Evolutionary conservation across 2,329 filamentous ascomycete genomes (phyloP).

Genomic region (Cladophialophora bantiana): DNA sequence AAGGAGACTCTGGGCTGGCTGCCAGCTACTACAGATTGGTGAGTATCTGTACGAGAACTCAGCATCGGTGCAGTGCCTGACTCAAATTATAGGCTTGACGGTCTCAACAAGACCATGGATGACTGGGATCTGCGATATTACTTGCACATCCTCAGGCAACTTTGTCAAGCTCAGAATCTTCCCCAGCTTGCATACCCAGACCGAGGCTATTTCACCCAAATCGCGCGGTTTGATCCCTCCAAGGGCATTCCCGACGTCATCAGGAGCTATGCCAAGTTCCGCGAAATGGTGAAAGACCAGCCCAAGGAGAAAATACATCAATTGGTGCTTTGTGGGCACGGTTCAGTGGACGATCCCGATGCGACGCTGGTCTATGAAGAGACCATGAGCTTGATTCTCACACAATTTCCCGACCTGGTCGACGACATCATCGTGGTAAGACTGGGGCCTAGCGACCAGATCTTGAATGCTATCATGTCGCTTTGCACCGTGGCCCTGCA

Average conservation of each 20-base stretch:
- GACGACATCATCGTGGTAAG: conserved; percentile 76
- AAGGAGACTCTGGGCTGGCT: conserved; percentile 73
- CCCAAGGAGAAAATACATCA: conserved; percentile 66
- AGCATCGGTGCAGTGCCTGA: neutral
- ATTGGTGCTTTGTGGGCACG: conserved; percentile 78
- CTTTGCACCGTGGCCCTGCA: conserved; percentile 77
- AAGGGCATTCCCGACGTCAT: conserved; percentile 83
- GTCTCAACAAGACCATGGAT: conserved; percentile 76
- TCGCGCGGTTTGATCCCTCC: conserved; percentile 82
- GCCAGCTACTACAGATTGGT: conserved; percentile 83
- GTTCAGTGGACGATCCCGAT: conserved; percentile 82
- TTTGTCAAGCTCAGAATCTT: conserved; percentile 63
- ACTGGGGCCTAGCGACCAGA: conserved; percentile 77
- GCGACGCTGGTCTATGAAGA: conserved; percentile 74
- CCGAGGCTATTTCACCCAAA: conserved; percentile 76
- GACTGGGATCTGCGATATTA: conserved; percentile 77
- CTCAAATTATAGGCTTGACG: conserved; percentile 67
- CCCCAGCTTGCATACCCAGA: conserved; percentile 62
- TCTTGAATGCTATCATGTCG: conserved; percentile 77
- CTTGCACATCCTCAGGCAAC: conserved; percentile 72
- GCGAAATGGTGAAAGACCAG: conserved; percentile 63
- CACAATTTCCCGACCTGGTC: conserved; percentile 66
- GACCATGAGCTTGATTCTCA: conserved; percentile 71
- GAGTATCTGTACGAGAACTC: conserved; percentile 37
- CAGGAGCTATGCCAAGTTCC: conserved; percentile 76